Conservation (phyloP, 495 filamentous ascomycete genomes). For the Hypomontagnella submonticulosa region DNA sequence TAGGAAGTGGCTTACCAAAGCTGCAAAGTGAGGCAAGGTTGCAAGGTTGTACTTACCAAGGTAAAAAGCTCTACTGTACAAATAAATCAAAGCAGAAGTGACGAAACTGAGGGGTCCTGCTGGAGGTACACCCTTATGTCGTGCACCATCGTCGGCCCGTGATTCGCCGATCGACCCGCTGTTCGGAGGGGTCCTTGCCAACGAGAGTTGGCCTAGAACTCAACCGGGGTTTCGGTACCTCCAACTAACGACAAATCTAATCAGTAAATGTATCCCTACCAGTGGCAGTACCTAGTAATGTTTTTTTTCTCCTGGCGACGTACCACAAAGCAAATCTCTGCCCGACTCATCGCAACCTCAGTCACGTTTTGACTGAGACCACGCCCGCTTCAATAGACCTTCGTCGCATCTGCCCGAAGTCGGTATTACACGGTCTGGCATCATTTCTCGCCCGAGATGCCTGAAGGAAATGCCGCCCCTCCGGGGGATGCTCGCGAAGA, state of each 20-base stretch:
- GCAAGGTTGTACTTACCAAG: slow-evolving; percentile 21
- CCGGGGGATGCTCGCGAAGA: slow-evolving; percentile 48
- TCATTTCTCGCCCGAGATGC: slow-evolving; percentile 45
- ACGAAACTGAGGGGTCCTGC: slow-evolving; percentile 4
- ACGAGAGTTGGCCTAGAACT: slow-evolving; percentile 28
- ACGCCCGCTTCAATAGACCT: slow-evolving; percentile 9
- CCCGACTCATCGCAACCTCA: slow-evolving; percentile 16
- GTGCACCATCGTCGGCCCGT: slow-evolving; percentile 31
- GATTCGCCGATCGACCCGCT: slow-evolving; percentile 44
- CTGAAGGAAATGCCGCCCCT: slow-evolving; percentile 47
- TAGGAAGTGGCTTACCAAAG: slow-evolving; percentile 18
- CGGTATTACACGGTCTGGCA: slow-evolving; percentile 18
- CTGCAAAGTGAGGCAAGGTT: slow-evolving; percentile 26
- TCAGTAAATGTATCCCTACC: slow-evolving; percentile 9
- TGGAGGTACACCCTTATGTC: slow-evolving; percentile 23
- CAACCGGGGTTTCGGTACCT: slow-evolving; percentile 21
- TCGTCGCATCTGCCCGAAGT: slow-evolving; percentile 7
- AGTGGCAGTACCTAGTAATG: neutral
- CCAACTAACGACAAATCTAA: slow-evolving; percentile 24
- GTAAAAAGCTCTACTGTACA: neutral
- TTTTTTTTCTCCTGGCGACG: slow-evolving; percentile 26
- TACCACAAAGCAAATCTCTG: slow-evolving; percentile 18
- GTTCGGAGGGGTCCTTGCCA: slow-evolving; percentile 27
- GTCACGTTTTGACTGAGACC: slow-evolving; percentile 10
- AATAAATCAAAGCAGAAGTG: neutral